Base-by-base conservation (phyloP, 2,329 filamentous ascomycete species). In the Calonectria pseudoreteaudii region DNA sequence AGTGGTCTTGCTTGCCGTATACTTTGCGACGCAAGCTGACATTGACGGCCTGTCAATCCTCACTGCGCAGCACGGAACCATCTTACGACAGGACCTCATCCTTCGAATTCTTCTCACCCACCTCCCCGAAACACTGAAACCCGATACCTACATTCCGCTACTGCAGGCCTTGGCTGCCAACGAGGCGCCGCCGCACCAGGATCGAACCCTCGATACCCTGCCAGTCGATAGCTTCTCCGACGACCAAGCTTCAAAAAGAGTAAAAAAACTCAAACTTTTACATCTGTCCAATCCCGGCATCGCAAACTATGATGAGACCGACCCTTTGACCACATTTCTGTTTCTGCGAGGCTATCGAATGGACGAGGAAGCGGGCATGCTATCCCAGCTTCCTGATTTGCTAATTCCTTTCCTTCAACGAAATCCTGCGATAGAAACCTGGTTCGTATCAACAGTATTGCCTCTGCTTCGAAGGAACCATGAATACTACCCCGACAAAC, bases 51-150 rank as follows among this genome's bases (percentile, higher is more conserved):
- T 97, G 73, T 88, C 90, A 71, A 87, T 86, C 68, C 86, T 97
- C 75, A 88, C 91, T 67, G 86, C 89, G 28, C 86, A 87, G 49
- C 86, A 94, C 78, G 84, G 85, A 68, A 86, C 89, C 69, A 88
- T 92, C 47, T 86, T 97, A 69, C 87, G 89, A 34, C 88, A 90
- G 56, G 91, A 94, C 71, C 86, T 95, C 18, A 82, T 94, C 30
- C 87, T 97, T 72, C 92, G 93, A 56, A 92, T 97, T 68, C 85
- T 97, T 28, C 88, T 97, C 58, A 94, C 93, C 26, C 94, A 93
- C 81, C 88, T 97, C 1, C 95, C 95, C 31, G 94, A 96, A 83
- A 93, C 90, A 53, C 81, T 91, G 7, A 90, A 90, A 7, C 91
- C 94, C 7, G 84, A 84, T n/a, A 82, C 87, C 58, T 96, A 96